phyloP scores from a whole-genome alignment of 768 basidiomycete genomes.

The Tulasnella calospora region DNA sequence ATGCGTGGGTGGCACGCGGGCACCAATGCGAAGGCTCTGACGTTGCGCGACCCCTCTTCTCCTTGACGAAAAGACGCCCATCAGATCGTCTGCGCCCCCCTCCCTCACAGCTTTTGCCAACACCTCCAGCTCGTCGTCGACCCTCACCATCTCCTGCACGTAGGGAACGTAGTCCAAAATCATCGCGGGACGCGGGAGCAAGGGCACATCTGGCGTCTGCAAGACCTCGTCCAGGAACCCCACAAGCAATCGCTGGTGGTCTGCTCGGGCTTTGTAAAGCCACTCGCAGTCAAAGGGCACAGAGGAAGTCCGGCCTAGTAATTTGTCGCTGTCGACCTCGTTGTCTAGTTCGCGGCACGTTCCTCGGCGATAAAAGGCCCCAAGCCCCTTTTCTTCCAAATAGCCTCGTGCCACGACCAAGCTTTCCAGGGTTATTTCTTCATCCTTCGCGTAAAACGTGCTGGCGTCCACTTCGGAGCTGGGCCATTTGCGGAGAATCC shows the following conservation, averaged over 20 bases:
- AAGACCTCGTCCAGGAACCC: conserved; percentile 50
- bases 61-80: conserved; percentile 39
- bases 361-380: conserved; percentile 35
- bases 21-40: conserved; percentile 19
- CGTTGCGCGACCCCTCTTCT: conserved; percentile 40
- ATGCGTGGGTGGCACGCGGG: conserved; percentile 24
- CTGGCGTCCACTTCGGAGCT: conserved; percentile 26
- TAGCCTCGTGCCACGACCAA: conserved; percentile 25
- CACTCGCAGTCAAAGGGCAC: conserved; percentile 16
- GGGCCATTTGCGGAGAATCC: conserved; percentile 24
- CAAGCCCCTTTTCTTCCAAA: not conserved
- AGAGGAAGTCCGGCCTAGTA: conserved; percentile 23
- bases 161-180: conserved; percentile 68
- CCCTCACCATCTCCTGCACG: conserved; percentile 57
- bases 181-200: conserved; percentile 46
- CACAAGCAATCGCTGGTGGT: conserved; percentile 43
- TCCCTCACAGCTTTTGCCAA: conserved; percentile 28
- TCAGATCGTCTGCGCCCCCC: conserved; percentile 29
- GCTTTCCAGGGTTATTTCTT: conserved; percentile 45
- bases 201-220: conserved; percentile 39
- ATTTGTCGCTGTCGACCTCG: conserved; percentile 26
- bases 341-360: conserved; percentile 32
- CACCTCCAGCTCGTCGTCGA: conserved; percentile 54
- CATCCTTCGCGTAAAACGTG: conserved; percentile 45
- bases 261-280: conserved; percentile 44